A percentile compares a stretch with the other conserved stretches of the same genome.
Evolutionary conservation across 1,284 basidiomycete species (phyloP).

Genomic region (Boletus mariae): DNA sequence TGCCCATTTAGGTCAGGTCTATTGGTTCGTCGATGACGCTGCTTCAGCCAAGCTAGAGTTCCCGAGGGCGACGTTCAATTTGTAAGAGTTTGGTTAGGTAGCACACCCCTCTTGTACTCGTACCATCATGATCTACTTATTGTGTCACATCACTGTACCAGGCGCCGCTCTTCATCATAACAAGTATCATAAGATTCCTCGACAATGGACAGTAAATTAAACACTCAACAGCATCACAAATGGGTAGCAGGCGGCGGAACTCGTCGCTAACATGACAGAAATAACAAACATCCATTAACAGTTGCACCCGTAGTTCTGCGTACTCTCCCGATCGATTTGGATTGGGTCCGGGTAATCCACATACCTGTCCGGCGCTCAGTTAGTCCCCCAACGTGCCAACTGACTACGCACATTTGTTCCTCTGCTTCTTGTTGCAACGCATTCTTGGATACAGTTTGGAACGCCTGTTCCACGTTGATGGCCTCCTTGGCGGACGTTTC

Average conservation of each 20-base stretch:
- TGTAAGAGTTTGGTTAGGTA: slow-evolving; percentile 33
- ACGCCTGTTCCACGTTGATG: slow-evolving; percentile 99
- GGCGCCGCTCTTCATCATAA: slow-evolving; percentile 4
- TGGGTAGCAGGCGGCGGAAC: slow-evolving; percentile 30
- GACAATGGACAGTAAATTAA: slow-evolving; percentile 29
- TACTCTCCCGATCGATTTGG: slow-evolving; percentile 90
- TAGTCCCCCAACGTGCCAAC: slow-evolving; percentile 2
- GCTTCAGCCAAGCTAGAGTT: slow-evolving; percentile 67
- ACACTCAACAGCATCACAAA: slow-evolving; percentile 33
- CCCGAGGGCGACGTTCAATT: slow-evolving; percentile 50
- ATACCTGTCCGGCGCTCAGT: slow-evolving; percentile 55
- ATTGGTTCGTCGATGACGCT: slow-evolving; percentile 88
- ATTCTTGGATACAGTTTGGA: slow-evolving; percentile 99
- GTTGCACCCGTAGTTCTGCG: slow-evolving; percentile 90
- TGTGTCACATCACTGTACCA: slow-evolving; percentile 15
- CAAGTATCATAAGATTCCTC: slow-evolving; percentile 24
- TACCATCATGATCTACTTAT: slow-evolving; percentile 21
- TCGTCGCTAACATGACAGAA: slow-evolving; percentile 26
- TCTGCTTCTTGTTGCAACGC: slow-evolving; percentile 96
- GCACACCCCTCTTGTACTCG: slow-evolving; percentile 24
- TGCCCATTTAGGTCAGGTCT: slow-evolving; percentile 77
- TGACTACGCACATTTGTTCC: slow-evolving; percentile 78
- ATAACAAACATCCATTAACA: slow-evolving; percentile 54
- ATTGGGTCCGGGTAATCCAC: slow-evolving; percentile 99
- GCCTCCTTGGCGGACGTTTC: slow-evolving; percentile 99